Base-by-base conservation (phyloP, 192 early-diverging fungal genomes). In the Rhizophagus prolifer region DNA sequence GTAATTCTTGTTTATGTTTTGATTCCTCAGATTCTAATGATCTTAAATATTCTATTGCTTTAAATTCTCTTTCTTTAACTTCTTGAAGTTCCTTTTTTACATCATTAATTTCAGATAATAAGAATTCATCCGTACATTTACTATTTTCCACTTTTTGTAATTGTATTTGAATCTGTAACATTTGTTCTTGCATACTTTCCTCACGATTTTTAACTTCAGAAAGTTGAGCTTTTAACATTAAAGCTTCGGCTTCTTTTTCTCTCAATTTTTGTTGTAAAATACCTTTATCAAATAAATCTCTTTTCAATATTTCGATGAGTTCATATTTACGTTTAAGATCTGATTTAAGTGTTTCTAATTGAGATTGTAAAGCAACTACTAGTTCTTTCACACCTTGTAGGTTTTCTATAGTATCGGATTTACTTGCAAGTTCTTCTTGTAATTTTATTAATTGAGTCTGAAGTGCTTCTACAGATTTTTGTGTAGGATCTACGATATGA, bases 271-370 rank as follows among this genome's bases (percentile, higher is more conserved):
- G 63, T 65, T 66, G 61, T 31, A 75, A 30, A 9, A 31, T 6
- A n/a, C 74, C 34, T 41, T 75, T 75, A 9, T 65, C 74, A 10
- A 44, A 1, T 16, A 75, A 34, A 50, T 75, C 74, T 31, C 61
- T 58, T 50, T 75, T 75, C 16, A 75, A 65, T 12, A 65, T 65
- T 13, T 75, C 74, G 28, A 75, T 75, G 9, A 75, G 58, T 16
- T 75, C 74, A 47, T 75, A 75, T 66, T 75, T 75, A 26, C 38
- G 21, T 50, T 65, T 34, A 46, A 75, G 63, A 65, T 75, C 74
- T 30, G 63, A 46, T 75, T 66, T 75, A 21, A 75, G 30, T 26
- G 26, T 65, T 10, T 44, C 60, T 21, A 74, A 28, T 34, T 74
- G 58, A 19, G 25, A 54, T 74, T 74, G 54, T 19, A 74, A 44